Evolutionary conservation across 2,329 filamentous ascomycete genomes (phyloP), one percentile per base, ranked within the genome.

Genomic region (Aspergillus uvarum): DNA sequence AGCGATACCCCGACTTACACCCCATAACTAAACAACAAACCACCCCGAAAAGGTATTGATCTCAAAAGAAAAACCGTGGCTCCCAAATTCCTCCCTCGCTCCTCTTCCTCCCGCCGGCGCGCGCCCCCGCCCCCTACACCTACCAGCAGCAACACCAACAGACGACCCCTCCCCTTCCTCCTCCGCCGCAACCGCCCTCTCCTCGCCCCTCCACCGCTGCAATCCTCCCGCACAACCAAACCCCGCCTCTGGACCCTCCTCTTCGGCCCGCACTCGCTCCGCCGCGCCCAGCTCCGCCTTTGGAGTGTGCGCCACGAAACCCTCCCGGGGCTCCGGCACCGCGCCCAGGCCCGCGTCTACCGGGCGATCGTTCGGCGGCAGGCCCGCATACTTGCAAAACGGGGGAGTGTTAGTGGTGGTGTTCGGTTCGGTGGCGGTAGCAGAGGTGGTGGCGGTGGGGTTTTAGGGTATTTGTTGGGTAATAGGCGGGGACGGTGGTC

Each of bases 291-390:
- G 72, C 84, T 87, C 61, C 85, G 83, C 62, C 80, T 95, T 56
- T 83, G 88, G 67, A 80, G 83, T 65, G 87, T 96, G 74, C 90
- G 87, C 63, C 85, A 91, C 82, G 86, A 92, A 68, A 90, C 85
- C 5, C 76, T 96, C 24, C 90, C 91, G 12, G 79, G 82, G 54
- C 83, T 91, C 68, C 90, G 89, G 70, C 86, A 88, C 72, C 82
- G 83, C 56, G 78, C 91, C 8, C 92, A 96, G 76, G 88, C 88
- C 42, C 85, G 87, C 58, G 86, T 96, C 65, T 96, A 95, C 72
- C 83, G 83, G 50, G 90, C 88, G 64, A 82, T 96, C 59, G 79
- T 93, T 63, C 81, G 82, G 66, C 84, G 85, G 54, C 88, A 91
- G 75, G 80, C 78, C 51, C 83, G 79, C 14, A 19, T 5, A 67